These are phyloP conservation scores for Erysimum cheiranthoides DNA, from an alignment of 345 rosid genomes.

Conservation along the genomic window DNA sequence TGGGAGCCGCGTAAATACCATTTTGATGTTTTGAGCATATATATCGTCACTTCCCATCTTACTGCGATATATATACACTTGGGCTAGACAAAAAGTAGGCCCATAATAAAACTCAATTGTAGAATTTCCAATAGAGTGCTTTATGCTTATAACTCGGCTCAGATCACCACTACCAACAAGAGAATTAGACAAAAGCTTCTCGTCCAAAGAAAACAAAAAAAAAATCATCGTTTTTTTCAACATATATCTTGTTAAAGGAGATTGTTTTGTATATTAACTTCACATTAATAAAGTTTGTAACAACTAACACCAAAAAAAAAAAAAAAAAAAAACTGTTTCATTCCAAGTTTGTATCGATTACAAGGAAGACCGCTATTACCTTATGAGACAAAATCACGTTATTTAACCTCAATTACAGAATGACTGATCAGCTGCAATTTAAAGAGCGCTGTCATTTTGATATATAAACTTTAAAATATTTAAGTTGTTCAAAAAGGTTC, in stretches of 20 bases:
- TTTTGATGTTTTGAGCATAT: not conserved
- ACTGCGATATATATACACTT: not conserved
- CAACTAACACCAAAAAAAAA: not conserved
- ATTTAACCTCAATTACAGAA: too few species aligned
- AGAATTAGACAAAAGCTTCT: not conserved
- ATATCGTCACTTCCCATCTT: not conserved
- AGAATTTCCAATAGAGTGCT: not conserved
- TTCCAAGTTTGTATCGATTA: not conserved
- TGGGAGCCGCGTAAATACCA: conserved; percentile 31
- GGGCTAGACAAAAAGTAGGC: not conserved
- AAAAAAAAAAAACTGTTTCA: too few species aligned
- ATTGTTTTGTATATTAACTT: not conserved
- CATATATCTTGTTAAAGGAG: not conserved
- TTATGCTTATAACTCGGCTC: not conserved
- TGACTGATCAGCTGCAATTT: not conserved
- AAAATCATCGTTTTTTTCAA: not conserved
- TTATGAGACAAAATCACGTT: not conserved
- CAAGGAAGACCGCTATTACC: not conserved
- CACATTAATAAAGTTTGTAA: not conserved
- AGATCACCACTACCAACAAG: too few species aligned
- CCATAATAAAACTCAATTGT: not conserved
- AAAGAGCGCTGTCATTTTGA: too few species aligned
- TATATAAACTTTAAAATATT: rapidly evolving
- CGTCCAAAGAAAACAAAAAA: not conserved
- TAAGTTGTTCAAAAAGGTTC: conserved; percentile 54